These are phyloP conservation scores for Coemansia erecta DNA, from an alignment of 192 early-diverging fungal species.

Conservation along the genomic window DNA sequence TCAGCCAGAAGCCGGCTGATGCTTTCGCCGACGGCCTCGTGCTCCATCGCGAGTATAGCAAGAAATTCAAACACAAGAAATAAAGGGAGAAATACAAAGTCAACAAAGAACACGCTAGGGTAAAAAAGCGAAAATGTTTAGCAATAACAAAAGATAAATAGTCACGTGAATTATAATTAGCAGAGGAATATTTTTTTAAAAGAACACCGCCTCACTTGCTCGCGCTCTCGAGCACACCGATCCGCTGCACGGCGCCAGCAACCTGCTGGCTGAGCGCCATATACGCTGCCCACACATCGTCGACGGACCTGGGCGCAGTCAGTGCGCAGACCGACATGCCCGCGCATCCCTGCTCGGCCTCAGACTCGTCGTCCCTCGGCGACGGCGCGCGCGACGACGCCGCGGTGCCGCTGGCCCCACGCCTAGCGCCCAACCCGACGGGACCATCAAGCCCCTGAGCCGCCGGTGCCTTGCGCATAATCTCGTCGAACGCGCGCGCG, in stretches of 20 bases:
- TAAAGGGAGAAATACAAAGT: constrained; percentile 8
- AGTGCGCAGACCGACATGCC: constrained; percentile 30
- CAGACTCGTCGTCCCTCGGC: constrained; percentile 3
- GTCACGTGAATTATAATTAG: neutral
- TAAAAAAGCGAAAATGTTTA: neutral
- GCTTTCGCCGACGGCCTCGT: constrained; percentile 1
- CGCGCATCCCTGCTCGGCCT: constrained; percentile 13
- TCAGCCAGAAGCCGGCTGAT: constrained; percentile 25
- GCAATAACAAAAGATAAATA: neutral
- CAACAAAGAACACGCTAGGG: neutral
- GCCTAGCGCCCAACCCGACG: neutral
- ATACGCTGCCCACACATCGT: constrained; percentile 45
- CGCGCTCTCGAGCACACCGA: constrained; percentile 21
- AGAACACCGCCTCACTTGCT: neutral
- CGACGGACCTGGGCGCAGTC: constrained; percentile 30
- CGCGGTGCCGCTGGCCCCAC: neutral
- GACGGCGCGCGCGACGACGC: constrained; percentile 8
- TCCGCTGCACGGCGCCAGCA: constrained; percentile 26
- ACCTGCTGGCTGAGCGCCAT: constrained; percentile 39
- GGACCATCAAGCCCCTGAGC: neutral
- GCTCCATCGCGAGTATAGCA: neutral
- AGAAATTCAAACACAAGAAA: constrained; percentile 2
- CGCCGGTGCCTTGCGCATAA: constrained; percentile 34
- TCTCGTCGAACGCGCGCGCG: constrained; percentile 17
- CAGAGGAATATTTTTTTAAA: too few relatives aligned